These are phyloP conservation scores for Colletotrichum theobromicola DNA, from an alignment of 2,329 filamentous ascomycete genomes.

Conservation along the genomic window DNA sequence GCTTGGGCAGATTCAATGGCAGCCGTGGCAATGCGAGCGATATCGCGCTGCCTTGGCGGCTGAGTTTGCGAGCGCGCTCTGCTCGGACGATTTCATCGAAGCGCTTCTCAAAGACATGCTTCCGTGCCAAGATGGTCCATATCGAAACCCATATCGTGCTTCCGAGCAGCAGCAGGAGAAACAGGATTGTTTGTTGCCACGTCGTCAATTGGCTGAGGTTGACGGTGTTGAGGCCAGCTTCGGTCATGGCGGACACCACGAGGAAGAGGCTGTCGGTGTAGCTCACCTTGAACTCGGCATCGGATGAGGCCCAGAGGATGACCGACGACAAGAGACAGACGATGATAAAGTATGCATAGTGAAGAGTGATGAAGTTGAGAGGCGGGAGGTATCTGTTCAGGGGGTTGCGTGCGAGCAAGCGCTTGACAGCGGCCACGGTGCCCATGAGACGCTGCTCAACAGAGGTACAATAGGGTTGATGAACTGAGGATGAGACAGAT, in stretches of 20 bases:
- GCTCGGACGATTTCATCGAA: slow-evolving; percentile 58
- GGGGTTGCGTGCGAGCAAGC: not conserved
- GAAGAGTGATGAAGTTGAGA: slow-evolving; percentile 67
- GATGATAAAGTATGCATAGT: slow-evolving; percentile 70
- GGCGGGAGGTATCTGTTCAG: slow-evolving; percentile 33
- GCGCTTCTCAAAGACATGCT: slow-evolving; percentile 65
- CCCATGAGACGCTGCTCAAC: not conserved
- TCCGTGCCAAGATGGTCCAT: slow-evolving; percentile 66
- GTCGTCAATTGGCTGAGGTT: slow-evolving; percentile 68
- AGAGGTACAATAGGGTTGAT: too few relatives aligned
- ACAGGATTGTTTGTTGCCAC: slow-evolving; percentile 71
- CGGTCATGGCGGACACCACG: slow-evolving; percentile 69
- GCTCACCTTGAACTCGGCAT: slow-evolving; percentile 53
- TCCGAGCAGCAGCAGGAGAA: slow-evolving; percentile 68
- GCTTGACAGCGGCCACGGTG: not conserved
- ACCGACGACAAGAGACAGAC: slow-evolving; percentile 61
- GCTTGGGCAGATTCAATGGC: not conserved
- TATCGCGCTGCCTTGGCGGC: not conserved
- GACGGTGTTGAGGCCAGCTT: slow-evolving; percentile 71
- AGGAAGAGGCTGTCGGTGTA: slow-evolving; percentile 73
- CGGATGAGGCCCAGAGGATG: slow-evolving; percentile 66
- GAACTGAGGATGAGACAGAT: not conserved
- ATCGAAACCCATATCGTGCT: slow-evolving; percentile 70
- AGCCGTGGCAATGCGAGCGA: not conserved
- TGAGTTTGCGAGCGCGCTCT: slow-evolving; percentile 36